Percentiles rank a stretch among this genome's conserved stretches.
Evolutionary conservation across 2,329 filamentous ascomycete genomes (phyloP).

Genomic region (Botrytis fragariae): DNA sequence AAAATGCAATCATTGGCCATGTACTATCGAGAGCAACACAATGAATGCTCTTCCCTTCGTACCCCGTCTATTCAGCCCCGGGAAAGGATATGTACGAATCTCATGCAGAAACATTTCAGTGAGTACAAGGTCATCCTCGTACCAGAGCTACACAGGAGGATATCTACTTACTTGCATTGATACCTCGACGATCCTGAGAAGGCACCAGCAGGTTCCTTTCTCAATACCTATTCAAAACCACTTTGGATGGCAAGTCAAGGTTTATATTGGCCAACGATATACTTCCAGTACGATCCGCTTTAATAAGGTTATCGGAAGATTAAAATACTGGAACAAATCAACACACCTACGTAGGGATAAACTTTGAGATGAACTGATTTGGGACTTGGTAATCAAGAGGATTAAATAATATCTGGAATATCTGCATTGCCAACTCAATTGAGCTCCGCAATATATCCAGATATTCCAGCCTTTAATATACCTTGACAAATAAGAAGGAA

Average conservation of each 20-base stretch:
- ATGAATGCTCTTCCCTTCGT: not conserved
- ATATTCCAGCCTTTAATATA: not conserved
- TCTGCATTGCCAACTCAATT: constrained; percentile 18
- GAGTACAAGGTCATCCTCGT: not conserved
- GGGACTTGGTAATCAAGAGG: constrained; percentile 1
- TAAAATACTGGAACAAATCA: not conserved
- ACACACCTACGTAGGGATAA: not conserved
- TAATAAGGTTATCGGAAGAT: constrained; percentile 9
- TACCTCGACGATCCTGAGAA: not conserved
- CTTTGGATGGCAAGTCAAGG: not conserved
- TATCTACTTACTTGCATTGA: not conserved
- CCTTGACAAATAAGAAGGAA: not conserved
- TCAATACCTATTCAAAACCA: not conserved
- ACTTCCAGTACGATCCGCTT: not conserved
- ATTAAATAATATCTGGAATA: not conserved
- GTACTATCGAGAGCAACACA: not conserved
- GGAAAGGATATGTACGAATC: not conserved
- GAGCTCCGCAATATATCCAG: constrained; percentile 1
- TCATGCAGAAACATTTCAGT: not conserved
- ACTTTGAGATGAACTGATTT: not conserved
- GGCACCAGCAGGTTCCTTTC: not conserved
- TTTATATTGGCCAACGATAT: not conserved
- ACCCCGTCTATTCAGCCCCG: not conserved
- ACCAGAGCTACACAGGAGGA: not conserved
- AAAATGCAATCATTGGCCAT: not conserved